A percentile compares a stretch with the other conserved stretches of the same genome.
phyloP scores from a whole-genome alignment of 2,329 filamentous ascomycete genomes.

The Aureobasidium namibiae region DNA sequence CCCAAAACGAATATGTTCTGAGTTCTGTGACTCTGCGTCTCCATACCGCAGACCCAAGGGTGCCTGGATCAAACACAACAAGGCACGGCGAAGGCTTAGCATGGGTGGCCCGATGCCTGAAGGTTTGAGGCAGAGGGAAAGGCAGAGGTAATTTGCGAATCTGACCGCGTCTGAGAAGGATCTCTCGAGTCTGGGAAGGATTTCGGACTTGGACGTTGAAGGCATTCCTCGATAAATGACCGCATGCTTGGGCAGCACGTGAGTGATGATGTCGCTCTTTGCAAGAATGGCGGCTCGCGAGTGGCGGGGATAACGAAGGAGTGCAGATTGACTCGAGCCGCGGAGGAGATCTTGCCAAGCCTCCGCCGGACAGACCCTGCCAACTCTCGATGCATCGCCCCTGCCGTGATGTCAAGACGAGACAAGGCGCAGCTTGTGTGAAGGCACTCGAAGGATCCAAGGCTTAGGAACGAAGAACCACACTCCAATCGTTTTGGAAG shows the following conservation, averaged over 20 bases:
- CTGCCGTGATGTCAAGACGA: conserved; percentile 2
- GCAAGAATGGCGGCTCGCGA: not conserved
- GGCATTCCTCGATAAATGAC: not conserved
- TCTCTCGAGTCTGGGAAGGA: not conserved
- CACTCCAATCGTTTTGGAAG: not conserved
- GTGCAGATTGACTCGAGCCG: not conserved
- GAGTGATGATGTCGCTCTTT: not conserved
- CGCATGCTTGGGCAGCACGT: not conserved
- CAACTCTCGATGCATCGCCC: not conserved
- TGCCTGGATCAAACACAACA: not conserved
- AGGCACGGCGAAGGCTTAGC: not conserved
- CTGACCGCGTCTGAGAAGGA: too few relatives aligned
- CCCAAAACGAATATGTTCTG: not conserved
- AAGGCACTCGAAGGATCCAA: conserved; percentile 4
- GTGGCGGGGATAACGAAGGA: not conserved
- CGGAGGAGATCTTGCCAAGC: not conserved
- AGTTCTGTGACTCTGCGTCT: too few relatives aligned
- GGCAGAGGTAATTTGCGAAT: not conserved
- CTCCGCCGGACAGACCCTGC: not conserved
- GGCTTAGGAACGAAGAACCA: not conserved
- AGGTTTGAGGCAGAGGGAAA: not conserved
- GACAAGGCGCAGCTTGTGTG: conserved; percentile 5
- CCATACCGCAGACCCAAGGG: not conserved
- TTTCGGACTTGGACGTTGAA: not conserved
- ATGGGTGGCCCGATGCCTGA: not conserved